Percentiles rank a stretch among this genome's conserved stretches.
These are phyloP conservation scores for Leccinum subrobustum DNA, from an alignment of 1,284 basidiomycete genomes.

Conservation along the genomic window DNA sequence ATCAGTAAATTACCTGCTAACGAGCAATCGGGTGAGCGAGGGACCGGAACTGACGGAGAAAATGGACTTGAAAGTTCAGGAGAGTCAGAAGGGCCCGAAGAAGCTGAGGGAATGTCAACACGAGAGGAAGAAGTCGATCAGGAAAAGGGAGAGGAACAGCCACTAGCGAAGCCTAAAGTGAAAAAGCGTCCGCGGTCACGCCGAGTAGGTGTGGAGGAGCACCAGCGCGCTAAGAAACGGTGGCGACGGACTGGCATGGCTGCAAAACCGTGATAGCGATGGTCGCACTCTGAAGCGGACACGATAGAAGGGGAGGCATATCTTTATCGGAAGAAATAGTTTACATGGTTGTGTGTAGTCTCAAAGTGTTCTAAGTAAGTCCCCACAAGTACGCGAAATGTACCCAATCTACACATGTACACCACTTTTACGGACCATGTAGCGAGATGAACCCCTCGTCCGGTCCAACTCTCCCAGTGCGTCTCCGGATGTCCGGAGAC, in stretches of 20 bases:
- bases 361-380: not conserved
- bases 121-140: slow-evolving; percentile 8
- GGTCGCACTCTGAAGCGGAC: not conserved
- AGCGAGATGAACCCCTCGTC: slow-evolving; percentile 36
- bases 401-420: not conserved
- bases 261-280: slow-evolving; percentile 5
- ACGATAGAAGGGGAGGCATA: not conserved
- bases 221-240: slow-evolving; percentile 15
- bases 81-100: slow-evolving; percentile 18
- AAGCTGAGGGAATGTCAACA: slow-evolving; percentile 8
- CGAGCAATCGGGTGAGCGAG: slow-evolving; percentile 1
- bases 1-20: not conserved
- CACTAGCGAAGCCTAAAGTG: slow-evolving; percentile 2
- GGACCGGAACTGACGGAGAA: not conserved
- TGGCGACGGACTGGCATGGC: slow-evolving; percentile 10
- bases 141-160: slow-evolving; percentile 1
- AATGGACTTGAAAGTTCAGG: slow-evolving; percentile 10
- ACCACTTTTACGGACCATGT: slow-evolving; percentile 30
- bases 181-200: slow-evolving; percentile 23
- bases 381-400: not conserved
- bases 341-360: slow-evolving; percentile 2
- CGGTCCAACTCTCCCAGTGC: slow-evolving; percentile 30
- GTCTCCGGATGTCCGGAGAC: slow-evolving; percentile 39
- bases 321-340: not conserved
- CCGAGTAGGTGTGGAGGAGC: slow-evolving; percentile 15